These are phyloP conservation scores for Geosiphon pyriformis DNA, from an alignment of 192 early-diverging fungal genomes.

Conservation along the genomic window DNA sequence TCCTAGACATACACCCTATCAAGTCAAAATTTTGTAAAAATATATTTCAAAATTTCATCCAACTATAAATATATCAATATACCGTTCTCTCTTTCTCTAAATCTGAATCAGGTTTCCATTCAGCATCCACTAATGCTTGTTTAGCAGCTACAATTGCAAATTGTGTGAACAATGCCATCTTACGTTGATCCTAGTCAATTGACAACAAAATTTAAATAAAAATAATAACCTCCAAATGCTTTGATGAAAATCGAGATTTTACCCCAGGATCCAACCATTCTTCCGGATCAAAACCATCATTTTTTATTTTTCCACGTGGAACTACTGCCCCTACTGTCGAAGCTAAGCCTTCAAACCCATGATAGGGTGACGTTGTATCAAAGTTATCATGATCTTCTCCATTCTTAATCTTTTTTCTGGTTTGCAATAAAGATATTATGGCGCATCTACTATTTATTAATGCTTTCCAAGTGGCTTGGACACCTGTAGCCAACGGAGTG, in stretches of 20 bases:
- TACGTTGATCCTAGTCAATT: slow-evolving; percentile 58
- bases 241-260: background rate
- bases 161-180: slow-evolving; percentile 81
- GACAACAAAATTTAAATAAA: background rate
- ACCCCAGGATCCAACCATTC: slow-evolving; percentile 75
- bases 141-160: slow-evolving; percentile 77
- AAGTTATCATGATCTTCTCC: background rate
- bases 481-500: slow-evolving; percentile 81
- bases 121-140: slow-evolving; percentile 80
- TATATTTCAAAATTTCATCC: background rate
- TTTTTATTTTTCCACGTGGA: slow-evolving; percentile 38
- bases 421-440: slow-evolving; percentile 56
- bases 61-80: slow-evolving; percentile 25
- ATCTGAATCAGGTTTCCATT: slow-evolving; percentile 54
- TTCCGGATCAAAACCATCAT: slow-evolving; percentile 63
- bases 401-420: background rate
- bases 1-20: slow-evolving; percentile 88
- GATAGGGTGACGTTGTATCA: background rate
- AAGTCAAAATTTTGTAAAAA: background rate
- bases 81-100: slow-evolving; percentile 62
- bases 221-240: background rate
- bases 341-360: slow-evolving; percentile 59
- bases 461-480: slow-evolving; percentile 61
- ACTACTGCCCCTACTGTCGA: slow-evolving; percentile 76
- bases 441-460: slow-evolving; percentile 72